Evolutionary conservation across 306 rosid species (phyloP), one percentile per base, ranked within the genome.

Genomic region (Adenanthera pavonina): DNA sequence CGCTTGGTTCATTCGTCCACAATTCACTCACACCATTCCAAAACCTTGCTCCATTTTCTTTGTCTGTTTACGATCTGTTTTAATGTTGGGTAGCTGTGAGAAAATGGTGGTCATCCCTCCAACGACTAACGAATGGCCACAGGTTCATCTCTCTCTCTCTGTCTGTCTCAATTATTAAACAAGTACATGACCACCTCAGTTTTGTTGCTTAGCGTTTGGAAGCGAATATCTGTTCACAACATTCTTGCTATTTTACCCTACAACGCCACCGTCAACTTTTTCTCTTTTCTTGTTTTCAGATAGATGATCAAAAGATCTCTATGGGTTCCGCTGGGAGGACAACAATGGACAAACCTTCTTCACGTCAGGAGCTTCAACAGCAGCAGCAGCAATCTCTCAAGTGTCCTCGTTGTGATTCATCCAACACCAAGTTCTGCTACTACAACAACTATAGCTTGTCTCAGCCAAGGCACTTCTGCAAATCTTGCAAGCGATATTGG

Each of bases 401-500:
- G 78, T 95, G 99, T 69, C 99, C 99, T 69, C 95, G 99, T 7
- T 95, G 99, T 59, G 99, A 95, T 47, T 95, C 99, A 2, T 84
- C 96, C 1, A 93, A 95, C 90, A 95, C 99, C 7, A 95, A 95
- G 84, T 95, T 95, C 80, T 95, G 99, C 33, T 95, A 95, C 84
- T 95, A 95, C 89, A 95, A 95, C 92, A 95, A 95, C 84, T 95
- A 95, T 82, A 95, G 97, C 84, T 78, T 95, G 78, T 93, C 99
- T 15, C 99, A 95, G 84, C 99, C 99, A 4, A 76, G 99, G 38
- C 96, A 95, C 87, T 95, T 95, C 78, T 95, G 99, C 89, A 95
- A 95, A 87, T 94, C 99, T 82, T 95, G 99, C 86, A 95, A 95
- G 81, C 87, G 99, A 20, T 95, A 95, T 78, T 95, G 99, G 99